Conservation (phyloP, 345 rosid species). For the Erucastrum elatum region DNA sequence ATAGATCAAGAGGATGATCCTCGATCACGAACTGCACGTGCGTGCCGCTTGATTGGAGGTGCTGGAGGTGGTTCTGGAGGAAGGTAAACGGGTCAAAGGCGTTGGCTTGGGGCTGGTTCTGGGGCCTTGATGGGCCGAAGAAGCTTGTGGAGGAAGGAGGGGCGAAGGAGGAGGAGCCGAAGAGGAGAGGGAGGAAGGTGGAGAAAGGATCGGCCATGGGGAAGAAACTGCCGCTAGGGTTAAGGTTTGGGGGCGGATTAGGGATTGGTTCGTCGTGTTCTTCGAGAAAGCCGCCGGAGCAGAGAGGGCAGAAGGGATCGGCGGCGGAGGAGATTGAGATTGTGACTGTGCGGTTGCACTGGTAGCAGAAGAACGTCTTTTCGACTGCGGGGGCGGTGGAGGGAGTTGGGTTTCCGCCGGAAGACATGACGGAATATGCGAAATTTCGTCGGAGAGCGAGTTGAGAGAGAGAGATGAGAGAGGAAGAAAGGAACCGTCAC, state of each 20-base stretch:
- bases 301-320: constrained; percentile 64
- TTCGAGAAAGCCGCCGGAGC: constrained; percentile 65
- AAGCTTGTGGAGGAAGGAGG: constrained; percentile 27
- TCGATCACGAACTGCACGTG: constrained; percentile 66
- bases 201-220: constrained; percentile 37
- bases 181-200: constrained; percentile 40
- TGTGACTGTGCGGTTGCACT: constrained; percentile 61
- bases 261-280: constrained; percentile 58
- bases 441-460: constrained; percentile 25
- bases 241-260: constrained; percentile 35
- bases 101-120: neutral
- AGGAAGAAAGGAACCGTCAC: constrained; percentile 11
- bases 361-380: constrained; percentile 60
- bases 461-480: neutral
- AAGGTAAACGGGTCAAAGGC: constrained; percentile 57
- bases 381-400: constrained; percentile 37
- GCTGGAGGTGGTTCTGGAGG: constrained; percentile 57
- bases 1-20: constrained; percentile 47
- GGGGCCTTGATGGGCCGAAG: constrained; percentile 30
- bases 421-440: constrained; percentile 39
- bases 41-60: constrained; percentile 58
- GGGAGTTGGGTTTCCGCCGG: constrained; percentile 39
- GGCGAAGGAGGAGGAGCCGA: constrained; percentile 33
- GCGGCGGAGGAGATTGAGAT: constrained; percentile 43
- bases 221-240: constrained; percentile 15